These are phyloP conservation scores for Daldinia caldariorum DNA, from an alignment of 495 filamentous ascomycete species.

Conservation along the genomic window DNA sequence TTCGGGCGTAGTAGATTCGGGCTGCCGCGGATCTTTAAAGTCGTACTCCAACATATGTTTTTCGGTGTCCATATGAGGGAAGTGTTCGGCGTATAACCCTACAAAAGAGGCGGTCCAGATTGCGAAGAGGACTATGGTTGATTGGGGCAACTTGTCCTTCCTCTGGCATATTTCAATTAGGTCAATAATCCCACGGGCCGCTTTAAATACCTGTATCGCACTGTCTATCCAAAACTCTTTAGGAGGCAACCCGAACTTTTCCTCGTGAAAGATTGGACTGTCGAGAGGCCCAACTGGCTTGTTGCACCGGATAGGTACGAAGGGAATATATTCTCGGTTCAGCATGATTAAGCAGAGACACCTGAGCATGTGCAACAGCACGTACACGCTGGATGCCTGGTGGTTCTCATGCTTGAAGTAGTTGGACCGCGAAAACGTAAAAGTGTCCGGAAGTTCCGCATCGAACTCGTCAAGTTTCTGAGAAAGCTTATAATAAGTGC, in stretches of 20 bases:
- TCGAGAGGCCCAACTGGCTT: slow-evolving; percentile 79
- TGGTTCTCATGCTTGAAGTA: slow-evolving; percentile 83
- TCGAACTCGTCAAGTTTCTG: slow-evolving; percentile 72
- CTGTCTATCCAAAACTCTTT: slow-evolving; percentile 77
- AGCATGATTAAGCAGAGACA: slow-evolving; percentile 81
- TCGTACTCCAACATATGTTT: slow-evolving; percentile 63
- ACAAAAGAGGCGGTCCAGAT: slow-evolving; percentile 82
- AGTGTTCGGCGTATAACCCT: slow-evolving; percentile 76
- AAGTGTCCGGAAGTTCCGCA: slow-evolving; percentile 70
- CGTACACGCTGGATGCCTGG: slow-evolving; percentile 77
- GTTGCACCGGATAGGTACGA: slow-evolving; percentile 75
- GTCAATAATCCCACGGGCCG: slow-evolving; percentile 78
- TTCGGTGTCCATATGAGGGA: slow-evolving; percentile 80
- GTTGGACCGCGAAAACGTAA: slow-evolving; percentile 77
- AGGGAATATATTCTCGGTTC: slow-evolving; percentile 83
- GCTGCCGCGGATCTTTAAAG: slow-evolving; percentile 39
- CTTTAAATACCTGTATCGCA: slow-evolving; percentile 76
- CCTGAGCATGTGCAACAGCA: slow-evolving; percentile 80
- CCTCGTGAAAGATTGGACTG: slow-evolving; percentile 68
- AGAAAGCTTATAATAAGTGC: slow-evolving; percentile 70
- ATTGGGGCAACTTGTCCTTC: slow-evolving; percentile 77
- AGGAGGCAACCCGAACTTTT: slow-evolving; percentile 61
- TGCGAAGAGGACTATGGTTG: slow-evolving; percentile 80
- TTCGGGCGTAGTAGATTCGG: slow-evolving; percentile 45
- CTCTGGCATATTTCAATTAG: slow-evolving; percentile 75